Base-by-base conservation (phyloP, 495 filamentous ascomycete species). In the Hypoxylon lienhwacheense region DNA sequence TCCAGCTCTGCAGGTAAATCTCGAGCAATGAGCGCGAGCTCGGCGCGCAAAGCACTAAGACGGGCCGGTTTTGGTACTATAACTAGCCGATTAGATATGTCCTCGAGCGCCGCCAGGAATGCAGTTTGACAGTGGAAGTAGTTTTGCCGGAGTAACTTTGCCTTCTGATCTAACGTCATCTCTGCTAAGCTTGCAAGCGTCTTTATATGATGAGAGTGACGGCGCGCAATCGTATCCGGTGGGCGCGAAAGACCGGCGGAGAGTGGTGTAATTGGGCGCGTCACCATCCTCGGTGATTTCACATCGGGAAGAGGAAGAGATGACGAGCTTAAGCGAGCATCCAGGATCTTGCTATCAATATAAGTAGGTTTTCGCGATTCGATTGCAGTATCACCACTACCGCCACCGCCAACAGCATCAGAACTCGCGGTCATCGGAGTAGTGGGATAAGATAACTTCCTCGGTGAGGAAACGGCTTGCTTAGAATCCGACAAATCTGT, bases 1-100 rank as follows among this genome's bases (percentile, higher is more conserved):
- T 90, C 86, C 6, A 90, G 82, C 67, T 90, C 86, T 12, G 86
- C 81, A 2, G 86, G 86, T 10, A 90, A 68, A 55, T 90, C 87
- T 47, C 84, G 83, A 5, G 81, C 81, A 45, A 90, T 83, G 7
- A 90, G 75, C 16, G 85, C 86, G 52, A 90, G 74, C 67, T 90
- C 86, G 14, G 86, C 87, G 41, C 86, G 79, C 22, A 90, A 72
- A 42, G 86, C 87, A 69, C 86, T 90, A 48, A 90, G 72, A 31
- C 86, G 80, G 35, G 87, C 87, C 19, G 81, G 81, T 66, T 89
- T 90, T 12, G 85, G 85, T 14, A 90, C 85, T 37, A 81, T 73
- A 6, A 90, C 84, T 42, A 90, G 71, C 17, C 85, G 83, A 64
- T 87, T 88, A 7, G 86, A 90, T 47, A 90, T 89, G 63, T 85